phyloP scores from a whole-genome alignment of 805 yeast species.

The Phaffomyces thermotolerans region DNA sequence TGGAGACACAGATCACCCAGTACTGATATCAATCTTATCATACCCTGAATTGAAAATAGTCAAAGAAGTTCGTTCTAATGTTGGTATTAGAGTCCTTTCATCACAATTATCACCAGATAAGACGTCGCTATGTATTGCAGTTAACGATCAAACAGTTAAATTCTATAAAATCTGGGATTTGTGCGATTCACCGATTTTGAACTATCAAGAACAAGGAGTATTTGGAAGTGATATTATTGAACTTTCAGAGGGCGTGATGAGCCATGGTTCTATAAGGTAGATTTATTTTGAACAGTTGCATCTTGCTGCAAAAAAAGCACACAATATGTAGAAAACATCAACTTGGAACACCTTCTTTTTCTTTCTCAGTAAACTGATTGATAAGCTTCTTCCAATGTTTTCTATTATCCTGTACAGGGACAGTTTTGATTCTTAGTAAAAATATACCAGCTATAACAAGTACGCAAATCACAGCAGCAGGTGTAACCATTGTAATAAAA shows the following conservation, averaged over 20 bases:
- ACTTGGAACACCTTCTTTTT: conserved; percentile 84
- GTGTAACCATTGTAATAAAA: conserved; percentile 57
- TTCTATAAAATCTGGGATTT: conserved; percentile 68
- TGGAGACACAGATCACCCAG: conserved; percentile 45
- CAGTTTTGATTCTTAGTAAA: conserved; percentile 46
- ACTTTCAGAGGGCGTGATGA: conserved; percentile 45
- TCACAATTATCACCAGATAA: conserved; percentile 63
- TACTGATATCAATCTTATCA: conserved; percentile 51
- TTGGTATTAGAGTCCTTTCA: conserved; percentile 53
- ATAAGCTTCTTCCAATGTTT: conserved; percentile 55
- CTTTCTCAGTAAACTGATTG: conserved; percentile 50
- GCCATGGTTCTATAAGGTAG: conserved; percentile 22
- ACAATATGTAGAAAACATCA: conserved; percentile 21
- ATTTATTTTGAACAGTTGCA: not conserved
- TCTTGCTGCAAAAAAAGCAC: not conserved
- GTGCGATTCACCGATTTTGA: conserved; percentile 27
- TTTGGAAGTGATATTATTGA: conserved; percentile 55
- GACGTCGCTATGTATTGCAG: conserved; percentile 58
- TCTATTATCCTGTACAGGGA: conserved; percentile 67
- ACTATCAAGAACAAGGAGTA: conserved; percentile 37
- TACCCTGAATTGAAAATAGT: conserved; percentile 56
- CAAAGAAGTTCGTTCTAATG: conserved; percentile 41
- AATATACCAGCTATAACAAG: conserved; percentile 45
- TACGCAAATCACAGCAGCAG: conserved; percentile 54
- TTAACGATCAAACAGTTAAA: conserved; percentile 71